Evolutionary conservation across 345 rosid genomes (phyloP).

Genomic region (Moricandia arvensis): DNA sequence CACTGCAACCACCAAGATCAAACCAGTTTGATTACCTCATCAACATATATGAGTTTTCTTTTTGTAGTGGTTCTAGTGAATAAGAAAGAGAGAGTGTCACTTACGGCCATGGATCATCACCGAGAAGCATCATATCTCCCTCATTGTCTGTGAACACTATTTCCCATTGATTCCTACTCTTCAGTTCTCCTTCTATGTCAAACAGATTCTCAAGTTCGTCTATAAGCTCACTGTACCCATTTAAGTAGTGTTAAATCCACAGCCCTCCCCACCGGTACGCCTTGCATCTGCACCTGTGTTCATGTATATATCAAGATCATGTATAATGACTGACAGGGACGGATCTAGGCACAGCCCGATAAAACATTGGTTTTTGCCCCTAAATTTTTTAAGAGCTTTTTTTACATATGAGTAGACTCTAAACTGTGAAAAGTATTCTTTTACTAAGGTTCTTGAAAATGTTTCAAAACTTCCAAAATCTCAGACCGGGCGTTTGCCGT

Average conservation of each 20-base stretch:
- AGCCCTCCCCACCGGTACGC: constrained; percentile 87
- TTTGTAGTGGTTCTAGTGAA: not conserved
- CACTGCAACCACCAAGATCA: constrained; percentile 47
- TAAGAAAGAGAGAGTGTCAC: constrained; percentile 33
- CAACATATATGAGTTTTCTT: not conserved
- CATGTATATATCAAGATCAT: not conserved
- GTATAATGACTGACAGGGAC: no score
- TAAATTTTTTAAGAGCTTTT: no score
- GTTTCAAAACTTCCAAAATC: no score
- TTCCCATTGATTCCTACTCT: constrained; percentile 65
- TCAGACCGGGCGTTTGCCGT: not conserved
- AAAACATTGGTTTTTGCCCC: no score
- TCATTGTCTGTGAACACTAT: constrained; percentile 88
- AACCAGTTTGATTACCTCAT: not conserved
- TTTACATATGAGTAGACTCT: no score
- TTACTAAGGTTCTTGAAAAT: no score
- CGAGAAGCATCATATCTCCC: constrained; percentile 95
- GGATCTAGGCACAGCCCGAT: no score
- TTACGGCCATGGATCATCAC: constrained; percentile 97
- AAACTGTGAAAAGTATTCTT: no score
- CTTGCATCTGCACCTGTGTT: constrained; percentile 93
- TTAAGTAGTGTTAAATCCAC: constrained; percentile 63
- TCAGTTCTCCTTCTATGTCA: constrained; percentile 67
- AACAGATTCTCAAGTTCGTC: constrained; percentile 79
- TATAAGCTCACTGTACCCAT: constrained; percentile 69